Evolutionary conservation across 2,329 filamentous ascomycete genomes (phyloP).

Genomic region (Pseudonectria foliicola): DNA sequence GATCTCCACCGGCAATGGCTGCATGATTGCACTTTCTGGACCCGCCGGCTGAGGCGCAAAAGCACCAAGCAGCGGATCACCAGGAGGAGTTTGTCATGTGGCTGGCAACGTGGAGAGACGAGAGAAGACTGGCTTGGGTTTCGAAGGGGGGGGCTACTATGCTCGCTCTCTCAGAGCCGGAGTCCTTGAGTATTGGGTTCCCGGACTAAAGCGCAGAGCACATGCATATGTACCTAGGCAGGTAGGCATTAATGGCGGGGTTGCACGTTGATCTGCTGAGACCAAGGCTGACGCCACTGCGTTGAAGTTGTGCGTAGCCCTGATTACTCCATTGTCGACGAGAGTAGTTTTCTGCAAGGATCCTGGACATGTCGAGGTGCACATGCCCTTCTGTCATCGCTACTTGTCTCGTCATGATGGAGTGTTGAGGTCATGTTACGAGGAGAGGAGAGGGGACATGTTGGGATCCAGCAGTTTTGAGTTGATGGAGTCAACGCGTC

Average conservation of each 20-base stretch:
- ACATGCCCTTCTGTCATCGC: too few relatives aligned
- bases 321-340: too few relatives aligned
- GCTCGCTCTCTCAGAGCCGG: slow-evolving; percentile 59
- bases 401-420: too few relatives aligned
- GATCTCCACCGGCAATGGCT: background rate
- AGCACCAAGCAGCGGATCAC: slow-evolving; percentile 22
- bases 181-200: slow-evolving; percentile 50
- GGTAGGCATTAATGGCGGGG: too few relatives aligned
- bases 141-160: slow-evolving; percentile 6
- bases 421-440: too few relatives aligned
- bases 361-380: too few relatives aligned
- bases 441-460: too few relatives aligned
- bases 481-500: too few relatives aligned
- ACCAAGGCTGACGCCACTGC: too few relatives aligned
- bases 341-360: too few relatives aligned
- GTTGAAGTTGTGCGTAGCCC: too few relatives aligned
- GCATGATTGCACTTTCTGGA: slow-evolving; percentile 1
- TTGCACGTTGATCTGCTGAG: background rate
- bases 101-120: slow-evolving; percentile 14
- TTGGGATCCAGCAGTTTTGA: too few relatives aligned
- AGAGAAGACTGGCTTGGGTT: slow-evolving; percentile 3
- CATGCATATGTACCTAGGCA: slow-evolving; percentile 33
- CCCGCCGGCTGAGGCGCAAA: slow-evolving; percentile 20
- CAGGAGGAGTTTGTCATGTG: slow-evolving; percentile 1
- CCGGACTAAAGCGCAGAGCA: slow-evolving; percentile 59